Evolutionary conservation across 2,329 filamentous ascomycete genomes (phyloP), one percentile per base, ranked within the genome.

Genomic region (Aureobasidium sp.): DNA sequence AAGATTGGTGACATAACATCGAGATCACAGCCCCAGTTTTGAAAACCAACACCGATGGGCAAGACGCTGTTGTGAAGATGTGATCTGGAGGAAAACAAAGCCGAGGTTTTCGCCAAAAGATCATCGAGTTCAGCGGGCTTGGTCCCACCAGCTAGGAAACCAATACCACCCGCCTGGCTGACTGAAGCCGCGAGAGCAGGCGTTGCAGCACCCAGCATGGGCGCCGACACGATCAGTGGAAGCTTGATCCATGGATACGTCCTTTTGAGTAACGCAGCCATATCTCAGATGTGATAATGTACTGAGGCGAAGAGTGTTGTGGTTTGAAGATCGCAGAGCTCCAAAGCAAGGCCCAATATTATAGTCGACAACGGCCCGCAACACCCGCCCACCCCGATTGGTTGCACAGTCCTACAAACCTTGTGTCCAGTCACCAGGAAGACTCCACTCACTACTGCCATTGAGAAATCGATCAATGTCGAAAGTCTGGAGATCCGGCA

Each of bases 381-480:
- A n/a, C 49, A 52, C 19, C 49, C 33, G 33, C 33, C 15, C 5
- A 1, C 27, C 33, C 49, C 33, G 49, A 52, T 52, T 17, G 33
- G 33, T 39, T 2, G n/a, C 22, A 17, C 49, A n/a, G 19, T 33
- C 14, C 15, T 31, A 57, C 27, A 57, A 44, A 9, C 24, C 27
- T 33, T 56, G 53, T 35, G 53, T 24, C 53, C 53, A 57, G 53
- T 45, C 39, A 45, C 40, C 53, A 45, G 40, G 39, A 12, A 33
- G 24, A 33, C 27, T 45, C 53, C 53, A 57, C 8, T 57, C 53
- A 35, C 53, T 45, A 5, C 53, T 45, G 3, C 53, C 53, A 45
- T 57, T 57, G 12, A 57, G 14, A 19, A 57, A 57, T 8, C 40
- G 53, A 47, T 57, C 53, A n/a, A 57, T 57, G 35, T 57, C 53